Base-by-base conservation (phyloP, 441 rosid genomes). In the Omphalea diandra region DNA sequence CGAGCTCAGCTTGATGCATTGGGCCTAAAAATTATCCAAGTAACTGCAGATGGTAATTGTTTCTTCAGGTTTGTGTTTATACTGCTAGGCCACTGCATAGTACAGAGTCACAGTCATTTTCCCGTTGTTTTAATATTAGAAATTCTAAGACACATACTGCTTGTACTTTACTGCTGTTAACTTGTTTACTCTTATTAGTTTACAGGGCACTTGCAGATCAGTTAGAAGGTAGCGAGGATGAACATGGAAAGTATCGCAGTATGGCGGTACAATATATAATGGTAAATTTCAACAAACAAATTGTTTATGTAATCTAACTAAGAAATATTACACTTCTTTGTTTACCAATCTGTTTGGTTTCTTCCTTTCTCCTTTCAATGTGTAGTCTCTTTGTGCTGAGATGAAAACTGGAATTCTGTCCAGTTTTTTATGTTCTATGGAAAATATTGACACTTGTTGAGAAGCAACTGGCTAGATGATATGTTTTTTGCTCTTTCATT, bases 31-130 rank as follows among this genome's bases (percentile, higher is more conserved):
- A 85, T 88, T 41, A 78, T 90, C 75, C 82, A 88, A 70, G 87
- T 94, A 31, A 91, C 96, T 24, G 83, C 97, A 20, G 98, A 94
- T 67, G 97, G 98, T 83, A 94, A 91, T 77, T 91, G 97, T 80
- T 88, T 94, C 77, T 94, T 94, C 94, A 91, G 98, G 97, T 94
- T 72, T 41, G 93, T 83, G 60, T 71, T 54, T 67, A 32, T 40
- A 22, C 20, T 17, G 36, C 18, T n/a, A 41, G 32, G 54, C 22
- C 17, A 22, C 38, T 70, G 46, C 29, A 15, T 32, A 4, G 9
- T 11, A 27, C 4, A 11, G 58, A 52, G 5, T n/a, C 35, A 4
- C 2, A 27, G 26, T 5, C 27, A 26, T 62, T 24, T 26, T 41
- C 17, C n/a, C n/a, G n/a, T n/a, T n/a, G n/a, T 58, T 57, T 57